Conservation (phyloP, 202 grass and related monocot genomes). For the Eragrostis tef region DNA sequence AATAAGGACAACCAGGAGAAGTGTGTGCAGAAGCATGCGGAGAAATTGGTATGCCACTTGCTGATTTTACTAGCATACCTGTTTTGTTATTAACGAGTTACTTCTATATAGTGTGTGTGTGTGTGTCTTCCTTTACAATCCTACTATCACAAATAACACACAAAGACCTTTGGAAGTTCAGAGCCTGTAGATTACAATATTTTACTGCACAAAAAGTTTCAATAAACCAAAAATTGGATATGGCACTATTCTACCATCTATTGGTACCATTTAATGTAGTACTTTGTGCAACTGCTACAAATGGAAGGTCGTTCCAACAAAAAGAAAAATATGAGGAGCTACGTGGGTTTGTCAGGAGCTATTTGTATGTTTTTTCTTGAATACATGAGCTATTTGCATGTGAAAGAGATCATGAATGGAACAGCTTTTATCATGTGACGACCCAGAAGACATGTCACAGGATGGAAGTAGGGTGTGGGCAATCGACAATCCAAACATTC, state of each 20-base stretch:
- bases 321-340: constrained; percentile 94
- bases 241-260: constrained; percentile 54
- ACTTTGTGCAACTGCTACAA: constrained; percentile 74
- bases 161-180: constrained; percentile 26
- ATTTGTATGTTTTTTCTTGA: too few relatives aligned
- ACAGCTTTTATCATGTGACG: constrained; percentile 62
- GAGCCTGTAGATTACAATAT: constrained; percentile 37
- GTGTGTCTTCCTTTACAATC: constrained; percentile 46
- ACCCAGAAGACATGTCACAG: constrained; percentile 73
- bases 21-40: too few relatives aligned
- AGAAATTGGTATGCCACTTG: too few relatives aligned
- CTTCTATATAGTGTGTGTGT: too few relatives aligned
- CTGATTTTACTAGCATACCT: too few relatives aligned
- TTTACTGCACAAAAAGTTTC: constrained; percentile 27
- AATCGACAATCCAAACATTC: constrained; percentile 79
- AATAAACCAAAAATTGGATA: constrained; percentile 39
- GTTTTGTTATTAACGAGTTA: too few relatives aligned
- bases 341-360: constrained; percentile 59
- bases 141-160: constrained; percentile 35
- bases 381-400: constrained; percentile 48
- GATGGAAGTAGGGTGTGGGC: constrained; percentile 76
- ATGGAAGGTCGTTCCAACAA: constrained; percentile 85
- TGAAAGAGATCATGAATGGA: constrained; percentile 67
- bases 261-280: constrained; percentile 78
- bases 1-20: too few relatives aligned